Conservation (phyloP, 2,329 filamentous ascomycete species). For the Talaromyces sp. region DNA sequence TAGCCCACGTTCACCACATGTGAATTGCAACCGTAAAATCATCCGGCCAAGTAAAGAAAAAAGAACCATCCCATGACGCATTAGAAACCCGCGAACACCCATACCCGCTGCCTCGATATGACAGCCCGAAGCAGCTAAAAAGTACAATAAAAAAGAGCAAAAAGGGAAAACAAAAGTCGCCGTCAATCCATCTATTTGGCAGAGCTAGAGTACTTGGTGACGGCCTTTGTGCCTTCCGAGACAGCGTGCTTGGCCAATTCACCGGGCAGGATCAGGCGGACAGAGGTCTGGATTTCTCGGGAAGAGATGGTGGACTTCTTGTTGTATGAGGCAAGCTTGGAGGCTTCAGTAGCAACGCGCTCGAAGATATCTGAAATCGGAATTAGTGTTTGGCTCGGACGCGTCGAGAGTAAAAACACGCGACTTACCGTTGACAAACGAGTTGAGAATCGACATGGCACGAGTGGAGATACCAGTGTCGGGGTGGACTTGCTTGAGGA, state of each 20-base stretch:
- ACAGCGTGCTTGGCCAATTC: slow-evolving; percentile 99
- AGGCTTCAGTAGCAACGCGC: slow-evolving; percentile 96
- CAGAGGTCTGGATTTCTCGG: slow-evolving; percentile 98
- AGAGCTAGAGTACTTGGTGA: slow-evolving; percentile 99
- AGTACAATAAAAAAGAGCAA: slow-evolving; percentile 47
- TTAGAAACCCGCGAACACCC: slow-evolving; percentile 42
- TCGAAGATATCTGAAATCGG: slow-evolving; percentile 83
- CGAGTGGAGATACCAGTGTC: slow-evolving; percentile 99
- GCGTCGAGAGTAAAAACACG: not conserved
- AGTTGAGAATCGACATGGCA: slow-evolving; percentile 99
- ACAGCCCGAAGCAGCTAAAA: slow-evolving; percentile 35
- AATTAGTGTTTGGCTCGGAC: slow-evolving; percentile 1
- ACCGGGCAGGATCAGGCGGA: slow-evolving; percentile 94
- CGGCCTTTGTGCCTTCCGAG: slow-evolving; percentile 98
- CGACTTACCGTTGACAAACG: slow-evolving; percentile 89
- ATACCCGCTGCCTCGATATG: slow-evolving; percentile 37
- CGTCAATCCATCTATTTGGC: slow-evolving; percentile 79
- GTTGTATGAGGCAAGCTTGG: slow-evolving; percentile 99
- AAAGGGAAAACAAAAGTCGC: slow-evolving; percentile 33
- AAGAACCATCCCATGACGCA: slow-evolving; percentile 44
- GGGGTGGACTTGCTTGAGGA: slow-evolving; percentile 99
- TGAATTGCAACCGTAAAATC: slow-evolving; percentile 37
- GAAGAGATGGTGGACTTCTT: slow-evolving; percentile 99
- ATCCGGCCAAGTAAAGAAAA: slow-evolving; percentile 25
- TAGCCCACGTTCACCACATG: slow-evolving; percentile 39